Conservation (phyloP, 1,284 basidiomycete species). For the Ceratobasidium sp. region DNA sequence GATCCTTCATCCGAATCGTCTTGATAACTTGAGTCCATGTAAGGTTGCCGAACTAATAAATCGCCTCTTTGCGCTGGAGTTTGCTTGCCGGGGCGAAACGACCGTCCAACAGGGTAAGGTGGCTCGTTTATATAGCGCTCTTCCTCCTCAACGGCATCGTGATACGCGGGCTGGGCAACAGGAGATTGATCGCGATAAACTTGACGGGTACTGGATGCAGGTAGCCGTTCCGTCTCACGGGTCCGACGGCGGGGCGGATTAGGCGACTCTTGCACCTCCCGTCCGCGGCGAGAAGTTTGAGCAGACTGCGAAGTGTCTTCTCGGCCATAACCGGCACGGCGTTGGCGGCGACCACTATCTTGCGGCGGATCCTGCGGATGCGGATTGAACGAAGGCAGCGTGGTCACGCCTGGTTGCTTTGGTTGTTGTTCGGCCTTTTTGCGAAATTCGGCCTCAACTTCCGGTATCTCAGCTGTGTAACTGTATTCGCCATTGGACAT, state of each 20-base stretch:
- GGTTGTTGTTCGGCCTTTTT: not conserved
- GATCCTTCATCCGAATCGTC: not conserved
- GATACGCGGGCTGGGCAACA: not conserved
- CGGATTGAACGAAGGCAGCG: not conserved
- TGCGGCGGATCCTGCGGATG: not conserved
- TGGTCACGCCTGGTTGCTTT: not conserved
- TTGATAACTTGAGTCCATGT: not conserved
- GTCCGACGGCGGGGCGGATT: not conserved
- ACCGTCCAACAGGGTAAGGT: not conserved
- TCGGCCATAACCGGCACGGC: not conserved
- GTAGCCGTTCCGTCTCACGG: not conserved
- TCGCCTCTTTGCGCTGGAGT: not conserved
- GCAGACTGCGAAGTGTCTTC: not conserved
- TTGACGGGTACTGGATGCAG: not conserved
- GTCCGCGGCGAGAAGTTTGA: not conserved
- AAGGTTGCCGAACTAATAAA: not conserved
- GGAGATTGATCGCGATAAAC: not conserved
- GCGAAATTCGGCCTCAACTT: not conserved
- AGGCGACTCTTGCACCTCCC: not conserved
- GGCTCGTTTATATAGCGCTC: not conserved
- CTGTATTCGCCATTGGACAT: not conserved
- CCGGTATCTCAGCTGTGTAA: not conserved
- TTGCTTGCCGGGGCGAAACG: not conserved
- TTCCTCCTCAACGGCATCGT: not conserved
- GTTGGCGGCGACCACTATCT: not conserved